Evolutionary conservation across 192 early-diverging fungal species (phyloP), one percentile per base, ranked within the genome.

Genomic region (Coemansia sp.): DNA sequence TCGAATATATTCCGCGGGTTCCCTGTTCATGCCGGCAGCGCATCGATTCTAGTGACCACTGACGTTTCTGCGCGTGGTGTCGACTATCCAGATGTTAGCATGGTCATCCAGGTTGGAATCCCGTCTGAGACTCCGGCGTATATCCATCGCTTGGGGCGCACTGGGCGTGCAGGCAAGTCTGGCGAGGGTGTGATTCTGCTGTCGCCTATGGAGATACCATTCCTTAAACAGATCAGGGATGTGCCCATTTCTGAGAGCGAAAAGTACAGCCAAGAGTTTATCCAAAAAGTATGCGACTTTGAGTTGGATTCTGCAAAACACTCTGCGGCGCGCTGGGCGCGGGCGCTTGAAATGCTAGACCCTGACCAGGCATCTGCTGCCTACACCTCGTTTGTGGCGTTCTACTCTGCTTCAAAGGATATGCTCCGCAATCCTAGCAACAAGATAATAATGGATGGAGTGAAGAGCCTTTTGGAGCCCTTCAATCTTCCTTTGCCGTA

Each of bases 31-130:
- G 65, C 52, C 18, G 73, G 84, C 44, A 80, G 71, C 22, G 64
- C 67, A 9, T 72, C 83, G 41, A 87, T 98, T 34, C 81, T 99
- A 60, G 86, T 98, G 63, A 97, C 97, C 1, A 91, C 93, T 1
- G 97, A 97, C 71, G 94, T 99, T 2, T 94, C 94, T 58, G 95
- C 97, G 44, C 91, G 97, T 62, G 97, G 97, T 48, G 93, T 99
- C 25, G 97, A 99, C 74, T 98, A 97, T 60, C 95, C 95, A 14
- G 88, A 89, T 70, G 96, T 99, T 5, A 87, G 87, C 0, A 82
- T 95, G 52, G 95, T 99, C 21, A 62, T 99, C 41, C 94, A 97
- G 74, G 69, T 94, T 31, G 96, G 95, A 60, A 80, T 93, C 0
- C 92, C 97, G 23, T 84, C 88, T 7, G 82, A 86, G 30, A 68